These are phyloP conservation scores for Zelonia costaricensis DNA, from an alignment of 208 protist species.

Conservation along the genomic window DNA sequence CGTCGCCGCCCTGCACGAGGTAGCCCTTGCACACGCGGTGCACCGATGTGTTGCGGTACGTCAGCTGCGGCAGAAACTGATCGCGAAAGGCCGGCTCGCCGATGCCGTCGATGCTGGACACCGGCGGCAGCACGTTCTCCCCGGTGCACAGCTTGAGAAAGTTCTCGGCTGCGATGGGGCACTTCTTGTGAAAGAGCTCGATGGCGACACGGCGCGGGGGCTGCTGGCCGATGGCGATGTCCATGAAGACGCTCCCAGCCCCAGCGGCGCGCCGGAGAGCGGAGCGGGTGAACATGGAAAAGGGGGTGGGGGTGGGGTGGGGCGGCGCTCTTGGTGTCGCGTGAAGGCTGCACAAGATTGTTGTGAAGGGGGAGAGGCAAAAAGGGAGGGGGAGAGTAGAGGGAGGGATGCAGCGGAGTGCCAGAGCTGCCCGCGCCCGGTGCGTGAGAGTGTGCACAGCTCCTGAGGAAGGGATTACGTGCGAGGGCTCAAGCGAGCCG, in stretches of 20 bases:
- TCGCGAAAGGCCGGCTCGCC: constrained; percentile 69
- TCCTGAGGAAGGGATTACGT: too few relatives aligned
- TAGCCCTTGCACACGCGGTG: constrained; percentile 94
- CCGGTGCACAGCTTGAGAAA: constrained; percentile 91
- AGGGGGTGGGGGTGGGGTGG: neutral
- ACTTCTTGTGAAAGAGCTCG: constrained; percentile 79
- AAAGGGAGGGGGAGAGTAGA: too few relatives aligned
- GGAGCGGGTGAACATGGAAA: constrained; percentile 43
- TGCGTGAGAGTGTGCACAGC: too few relatives aligned
- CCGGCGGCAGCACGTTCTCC: constrained; percentile 67
- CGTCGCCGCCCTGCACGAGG: constrained; percentile 91
- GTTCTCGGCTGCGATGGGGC: constrained; percentile 81
- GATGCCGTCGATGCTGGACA: constrained; percentile 59
- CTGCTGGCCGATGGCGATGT: constrained; percentile 58
- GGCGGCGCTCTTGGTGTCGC: too few relatives aligned
- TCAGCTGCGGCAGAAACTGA: constrained; percentile 85
- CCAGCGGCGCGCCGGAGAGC: constrained; percentile 21
- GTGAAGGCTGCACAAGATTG: neutral
- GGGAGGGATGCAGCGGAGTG: too few relatives aligned
- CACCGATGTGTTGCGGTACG: constrained; percentile 90
- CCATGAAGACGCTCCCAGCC: constrained; percentile 70
- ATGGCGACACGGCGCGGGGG: constrained; percentile 67
- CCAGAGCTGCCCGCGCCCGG: too few relatives aligned
- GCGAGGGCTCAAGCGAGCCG: too few relatives aligned
- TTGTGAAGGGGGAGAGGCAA: neutral